phyloP scores from a whole-genome alignment of 169 alveolate species.

The Cryptosporidium sp. region DNA sequence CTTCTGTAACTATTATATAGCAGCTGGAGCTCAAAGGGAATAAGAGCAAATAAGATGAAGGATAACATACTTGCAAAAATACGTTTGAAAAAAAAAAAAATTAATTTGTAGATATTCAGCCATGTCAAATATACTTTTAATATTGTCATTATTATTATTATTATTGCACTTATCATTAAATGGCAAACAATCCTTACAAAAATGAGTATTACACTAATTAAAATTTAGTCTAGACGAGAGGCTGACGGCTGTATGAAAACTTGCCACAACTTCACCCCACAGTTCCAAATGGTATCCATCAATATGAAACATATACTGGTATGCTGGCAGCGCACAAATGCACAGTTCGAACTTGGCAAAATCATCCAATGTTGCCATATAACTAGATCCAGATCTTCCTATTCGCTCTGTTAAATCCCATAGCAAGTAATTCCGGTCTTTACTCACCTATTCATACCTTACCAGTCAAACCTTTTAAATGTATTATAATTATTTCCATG shows the following conservation, averaged over 20 bases:
- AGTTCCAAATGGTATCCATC: background rate
- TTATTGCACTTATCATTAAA: background rate
- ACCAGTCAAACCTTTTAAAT: background rate
- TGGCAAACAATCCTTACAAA: slow-evolving; percentile 23
- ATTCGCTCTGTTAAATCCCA: background rate
- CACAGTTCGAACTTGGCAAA: background rate
- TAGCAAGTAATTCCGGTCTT: background rate
- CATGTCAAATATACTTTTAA: background rate
- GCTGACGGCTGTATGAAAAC: background rate
- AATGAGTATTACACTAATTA: slow-evolving; percentile 29
- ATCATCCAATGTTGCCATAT: background rate
- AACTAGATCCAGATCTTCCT: background rate
- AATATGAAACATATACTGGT: background rate
- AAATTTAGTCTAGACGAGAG: background rate
- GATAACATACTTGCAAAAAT: background rate
- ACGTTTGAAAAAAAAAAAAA: slow-evolving; percentile 26
- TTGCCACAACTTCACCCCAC: background rate
- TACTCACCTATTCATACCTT: background rate
- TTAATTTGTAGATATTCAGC: slow-evolving; percentile 18
- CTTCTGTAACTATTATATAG: too few relatives aligned
- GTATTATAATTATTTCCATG: background rate
- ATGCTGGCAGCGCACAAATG: background rate
- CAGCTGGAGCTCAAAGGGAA: background rate
- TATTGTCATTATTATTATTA: background rate
- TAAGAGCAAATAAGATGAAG: background rate